These are phyloP conservation scores for Triadica sebifera DNA, from an alignment of 345 rosid species.

Conservation along the genomic window DNA sequence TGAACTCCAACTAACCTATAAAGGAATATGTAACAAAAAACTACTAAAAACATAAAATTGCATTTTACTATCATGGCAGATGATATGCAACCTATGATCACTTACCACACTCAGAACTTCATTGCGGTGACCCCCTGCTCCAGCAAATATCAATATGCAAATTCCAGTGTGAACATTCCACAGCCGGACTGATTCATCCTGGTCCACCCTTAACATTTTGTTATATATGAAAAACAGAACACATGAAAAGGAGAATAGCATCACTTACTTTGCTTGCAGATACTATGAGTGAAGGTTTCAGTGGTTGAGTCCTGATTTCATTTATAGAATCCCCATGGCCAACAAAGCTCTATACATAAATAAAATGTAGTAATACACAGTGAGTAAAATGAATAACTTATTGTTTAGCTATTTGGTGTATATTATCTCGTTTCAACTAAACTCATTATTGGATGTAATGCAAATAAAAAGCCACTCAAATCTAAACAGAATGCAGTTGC, in stretches of 20 bases:
- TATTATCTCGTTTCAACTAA: too few relatives aligned
- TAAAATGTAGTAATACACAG: too few relatives aligned
- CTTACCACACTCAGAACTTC: constrained; percentile 96
- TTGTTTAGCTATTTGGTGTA: too few relatives aligned
- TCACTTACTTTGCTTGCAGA: constrained; percentile 86
- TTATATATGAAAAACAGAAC: constrained; percentile 18
- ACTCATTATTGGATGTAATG: too few relatives aligned
- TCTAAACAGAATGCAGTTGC: too few relatives aligned
- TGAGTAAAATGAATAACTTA: too few relatives aligned
- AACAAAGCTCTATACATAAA: constrained; percentile 74
- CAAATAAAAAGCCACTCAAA: not conserved
- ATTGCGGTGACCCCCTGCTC: constrained; percentile 96
- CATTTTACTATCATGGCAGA: not conserved
- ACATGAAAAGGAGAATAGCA: constrained; percentile 2
- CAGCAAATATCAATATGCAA: constrained; percentile 93
- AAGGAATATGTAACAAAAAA: not conserved
- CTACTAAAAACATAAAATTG: too few relatives aligned
- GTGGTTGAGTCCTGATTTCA: constrained; percentile 88
- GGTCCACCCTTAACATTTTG: constrained; percentile 22
- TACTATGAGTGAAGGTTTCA: constrained; percentile 81
- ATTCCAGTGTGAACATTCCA: constrained; percentile 98
- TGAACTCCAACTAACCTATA: not conserved
- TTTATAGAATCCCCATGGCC: constrained; percentile 97
- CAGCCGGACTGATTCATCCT: constrained; percentile 96
- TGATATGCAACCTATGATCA: constrained; percentile 1